phyloP scores from a whole-genome alignment of 2,329 filamentous ascomycete genomes.

The Monosporascus ibericus region DNA sequence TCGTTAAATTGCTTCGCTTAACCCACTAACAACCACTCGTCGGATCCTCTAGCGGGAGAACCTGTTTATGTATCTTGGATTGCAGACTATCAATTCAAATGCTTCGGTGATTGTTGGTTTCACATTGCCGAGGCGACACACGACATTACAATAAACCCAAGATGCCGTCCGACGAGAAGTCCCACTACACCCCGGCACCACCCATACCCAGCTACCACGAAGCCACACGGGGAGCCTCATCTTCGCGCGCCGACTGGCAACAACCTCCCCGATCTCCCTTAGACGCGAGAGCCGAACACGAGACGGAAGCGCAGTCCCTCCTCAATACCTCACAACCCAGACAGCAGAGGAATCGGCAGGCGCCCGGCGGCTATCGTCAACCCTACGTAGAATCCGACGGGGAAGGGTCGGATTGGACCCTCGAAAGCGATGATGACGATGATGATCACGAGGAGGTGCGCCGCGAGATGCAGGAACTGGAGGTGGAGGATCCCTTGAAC shows the following conservation, averaged over 20 bases:
- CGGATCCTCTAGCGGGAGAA: not conserved
- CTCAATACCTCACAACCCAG: constrained; percentile 47
- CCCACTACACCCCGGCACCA: constrained; percentile 56
- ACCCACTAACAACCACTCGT: not conserved
- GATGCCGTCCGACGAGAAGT: constrained; percentile 46
- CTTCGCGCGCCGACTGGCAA: constrained; percentile 44
- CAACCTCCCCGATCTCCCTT: constrained; percentile 52
- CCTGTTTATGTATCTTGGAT: not conserved
- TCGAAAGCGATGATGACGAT: constrained; percentile 28
- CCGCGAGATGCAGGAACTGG: constrained; percentile 83
- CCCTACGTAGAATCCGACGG: constrained; percentile 65
- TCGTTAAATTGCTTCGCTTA: not conserved
- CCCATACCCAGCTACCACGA: constrained; percentile 83
- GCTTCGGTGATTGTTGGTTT: not conserved
- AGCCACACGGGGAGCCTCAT: constrained; percentile 57
- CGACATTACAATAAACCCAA: constrained; percentile 3
- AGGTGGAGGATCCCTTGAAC: constrained; percentile 63
- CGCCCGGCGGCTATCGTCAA: constrained; percentile 59
- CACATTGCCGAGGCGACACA: not conserved
- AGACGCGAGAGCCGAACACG: constrained; percentile 58
- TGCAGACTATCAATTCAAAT: not conserved
- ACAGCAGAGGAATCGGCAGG: constrained; percentile 33
- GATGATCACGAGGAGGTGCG: constrained; percentile 57
- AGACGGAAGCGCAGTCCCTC: constrained; percentile 73
- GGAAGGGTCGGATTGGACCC: constrained; percentile 43